Evolutionary conservation across 805 yeast species (phyloP).

Genomic region (Kuraishia piskuri): DNA sequence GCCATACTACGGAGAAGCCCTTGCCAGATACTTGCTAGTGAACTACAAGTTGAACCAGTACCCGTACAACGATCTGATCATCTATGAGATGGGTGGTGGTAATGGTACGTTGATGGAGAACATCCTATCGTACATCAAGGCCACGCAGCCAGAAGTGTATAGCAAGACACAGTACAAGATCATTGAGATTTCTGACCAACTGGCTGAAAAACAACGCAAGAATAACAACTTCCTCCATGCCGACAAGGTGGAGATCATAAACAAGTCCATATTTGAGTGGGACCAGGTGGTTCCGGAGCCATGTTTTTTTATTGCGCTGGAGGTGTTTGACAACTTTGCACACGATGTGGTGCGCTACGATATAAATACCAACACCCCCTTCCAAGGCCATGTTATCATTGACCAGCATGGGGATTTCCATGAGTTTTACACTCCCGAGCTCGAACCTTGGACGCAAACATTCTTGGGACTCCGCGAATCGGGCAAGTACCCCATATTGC

Average conservation of each 20-base stretch:
- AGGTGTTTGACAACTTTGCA: conserved; percentile 77
- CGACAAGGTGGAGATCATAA: conserved; percentile 53
- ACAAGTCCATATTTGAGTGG: conserved; percentile 76
- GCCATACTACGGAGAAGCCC: conserved; percentile 78
- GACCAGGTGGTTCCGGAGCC: conserved; percentile 47
- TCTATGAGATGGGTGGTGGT: conserved; percentile 88
- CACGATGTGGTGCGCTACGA: conserved; percentile 80
- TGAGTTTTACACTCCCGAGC: conserved; percentile 58
- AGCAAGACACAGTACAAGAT: conserved; percentile 57
- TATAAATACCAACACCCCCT: conserved; percentile 52
- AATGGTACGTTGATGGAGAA: conserved; percentile 81
- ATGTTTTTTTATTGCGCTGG: conserved; percentile 71
- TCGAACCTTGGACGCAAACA: conserved; percentile 46
- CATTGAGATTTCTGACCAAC: conserved; percentile 59
- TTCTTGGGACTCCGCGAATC: conserved; percentile 49
- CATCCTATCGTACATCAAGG: conserved; percentile 54
- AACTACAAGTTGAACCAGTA: conserved; percentile 61
- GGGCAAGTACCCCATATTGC: conserved; percentile 29
- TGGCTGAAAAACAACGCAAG: conserved; percentile 47
- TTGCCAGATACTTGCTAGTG: conserved; percentile 71
- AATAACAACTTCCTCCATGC: conserved; percentile 28
- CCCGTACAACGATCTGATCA: conserved; percentile 63
- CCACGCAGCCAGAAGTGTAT: conserved; percentile 67
- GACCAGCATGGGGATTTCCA: conserved; percentile 69
- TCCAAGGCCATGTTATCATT: conserved; percentile 70